A percentile compares a stretch with the other conserved stretches of the same genome.
Conservation (phyloP, 2,329 filamentous ascomycete genomes). For the Fusarium pseudonygamai region DNA sequence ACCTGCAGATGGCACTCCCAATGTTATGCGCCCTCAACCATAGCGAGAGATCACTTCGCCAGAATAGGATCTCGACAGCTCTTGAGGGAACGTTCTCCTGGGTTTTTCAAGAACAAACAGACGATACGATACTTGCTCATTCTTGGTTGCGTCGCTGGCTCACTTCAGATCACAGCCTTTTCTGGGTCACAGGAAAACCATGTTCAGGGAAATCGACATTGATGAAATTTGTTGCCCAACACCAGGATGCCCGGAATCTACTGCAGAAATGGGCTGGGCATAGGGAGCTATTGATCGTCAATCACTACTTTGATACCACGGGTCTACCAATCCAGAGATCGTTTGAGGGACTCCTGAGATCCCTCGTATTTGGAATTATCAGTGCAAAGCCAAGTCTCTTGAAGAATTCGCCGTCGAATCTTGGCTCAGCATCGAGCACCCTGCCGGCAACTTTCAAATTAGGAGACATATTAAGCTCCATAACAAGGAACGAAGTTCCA, state of each 20-base stretch:
- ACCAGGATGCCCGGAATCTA: neutral
- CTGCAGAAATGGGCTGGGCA: neutral
- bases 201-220: conserved; percentile 15
- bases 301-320: conserved; percentile 2
- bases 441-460: neutral
- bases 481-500: neutral
- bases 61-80: neutral
- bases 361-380: conserved; percentile 22
- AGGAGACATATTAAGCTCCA: neutral
- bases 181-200: conserved; percentile 13
- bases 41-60: neutral
- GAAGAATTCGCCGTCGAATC: neutral
- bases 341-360: conserved; percentile 1
- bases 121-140: neutral
- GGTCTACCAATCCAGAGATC: conserved; percentile 5
- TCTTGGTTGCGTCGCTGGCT: neutral
- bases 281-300: neutral
- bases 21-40: neutral
- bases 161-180: neutral
- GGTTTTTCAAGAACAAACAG: neutral
- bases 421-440: neutral
- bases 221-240: conserved; percentile 13
- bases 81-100: neutral
- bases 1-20: neutral
- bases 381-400: neutral